Percentiles rank a stretch among this genome's conserved stretches.
phyloP scores from a whole-genome alignment of 805 yeast species.

The Yamadazyma philogaea region DNA sequence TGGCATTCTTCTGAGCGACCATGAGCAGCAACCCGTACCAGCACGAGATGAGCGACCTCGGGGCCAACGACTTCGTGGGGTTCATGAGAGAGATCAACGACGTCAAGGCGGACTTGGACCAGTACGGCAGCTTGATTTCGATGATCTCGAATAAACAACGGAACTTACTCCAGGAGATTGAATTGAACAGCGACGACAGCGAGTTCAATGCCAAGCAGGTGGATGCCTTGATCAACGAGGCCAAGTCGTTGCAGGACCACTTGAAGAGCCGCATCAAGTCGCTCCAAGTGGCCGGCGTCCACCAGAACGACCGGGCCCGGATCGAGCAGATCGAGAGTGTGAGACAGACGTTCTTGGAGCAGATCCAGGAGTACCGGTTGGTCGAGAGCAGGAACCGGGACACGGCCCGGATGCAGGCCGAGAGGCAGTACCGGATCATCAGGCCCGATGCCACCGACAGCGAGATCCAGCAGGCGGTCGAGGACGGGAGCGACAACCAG shows the following conservation, averaged over 20 bases:
- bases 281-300: slow-evolving; percentile 66
- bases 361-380: slow-evolving; percentile 82
- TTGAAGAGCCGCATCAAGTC: slow-evolving; percentile 75
- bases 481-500: slow-evolving; percentile 70
- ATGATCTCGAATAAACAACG: slow-evolving; percentile 41
- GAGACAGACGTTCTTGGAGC: slow-evolving; percentile 78
- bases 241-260: slow-evolving; percentile 69
- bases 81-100: slow-evolving; percentile 46
- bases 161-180: slow-evolving; percentile 40
- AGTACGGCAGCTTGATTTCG: slow-evolving; percentile 36
- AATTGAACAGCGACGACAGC: slow-evolving; percentile 40
- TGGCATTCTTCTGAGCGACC: slow-evolving; percentile 1
- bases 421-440: slow-evolving; percentile 87
- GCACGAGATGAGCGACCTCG: slow-evolving; percentile 27
- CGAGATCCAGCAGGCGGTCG: slow-evolving; percentile 82
- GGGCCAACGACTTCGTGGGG: slow-evolving; percentile 39
- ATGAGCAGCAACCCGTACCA: slow-evolving; percentile 40
- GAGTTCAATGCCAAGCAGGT: slow-evolving; percentile 68
- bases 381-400: slow-evolving; percentile 85
- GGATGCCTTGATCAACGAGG: slow-evolving; percentile 73
- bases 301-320: slow-evolving; percentile 64
- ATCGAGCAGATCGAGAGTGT: slow-evolving; percentile 87
- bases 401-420: slow-evolving; percentile 82
- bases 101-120: slow-evolving; percentile 41
- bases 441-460: slow-evolving; percentile 80